These are phyloP conservation scores for Monosporascus sp. DNA, from an alignment of 2,329 filamentous ascomycete genomes.

Conservation along the genomic window DNA sequence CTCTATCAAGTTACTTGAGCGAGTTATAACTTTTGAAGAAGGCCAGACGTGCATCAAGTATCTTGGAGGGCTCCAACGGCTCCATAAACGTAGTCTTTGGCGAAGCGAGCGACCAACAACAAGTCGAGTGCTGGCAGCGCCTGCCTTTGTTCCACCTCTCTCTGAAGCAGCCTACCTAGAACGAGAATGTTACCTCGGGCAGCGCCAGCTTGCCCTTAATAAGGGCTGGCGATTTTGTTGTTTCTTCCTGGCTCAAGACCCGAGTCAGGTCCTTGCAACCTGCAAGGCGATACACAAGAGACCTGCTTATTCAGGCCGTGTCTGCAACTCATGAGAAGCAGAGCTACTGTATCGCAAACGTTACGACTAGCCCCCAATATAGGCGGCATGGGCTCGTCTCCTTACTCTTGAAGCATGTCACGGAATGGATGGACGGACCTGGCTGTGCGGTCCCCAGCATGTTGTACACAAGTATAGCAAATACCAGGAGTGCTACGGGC, in stretches of 20 bases:
- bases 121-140: constrained; percentile 7
- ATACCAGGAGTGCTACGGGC: constrained; percentile 1
- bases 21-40: not conserved
- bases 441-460: constrained; percentile 12
- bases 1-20: no score
- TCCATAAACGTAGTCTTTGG: constrained; percentile 5
- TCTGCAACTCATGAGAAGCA: constrained; percentile 2
- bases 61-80: constrained; percentile 2
- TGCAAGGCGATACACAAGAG: constrained; percentile 14
- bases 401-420: constrained; percentile 9
- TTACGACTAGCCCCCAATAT: constrained; percentile 9
- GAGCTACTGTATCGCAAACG: constrained; percentile 13
- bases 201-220: constrained; percentile 4
- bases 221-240: constrained; percentile 10
- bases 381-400: constrained; percentile 11
- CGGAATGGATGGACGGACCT: constrained; percentile 13
- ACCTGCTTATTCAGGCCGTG: constrained; percentile 9
- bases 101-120: constrained; percentile 4
- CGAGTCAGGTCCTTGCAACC: constrained; percentile 8
- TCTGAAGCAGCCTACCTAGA: constrained; percentile 6
- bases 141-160: constrained; percentile 11
- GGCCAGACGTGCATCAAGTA: not conserved
- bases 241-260: constrained; percentile 5
- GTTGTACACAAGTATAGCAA: constrained; percentile 13
- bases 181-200: constrained; percentile 7